Base-by-base conservation (phyloP, 805 yeast species). In the Pichia paraexigua region DNA sequence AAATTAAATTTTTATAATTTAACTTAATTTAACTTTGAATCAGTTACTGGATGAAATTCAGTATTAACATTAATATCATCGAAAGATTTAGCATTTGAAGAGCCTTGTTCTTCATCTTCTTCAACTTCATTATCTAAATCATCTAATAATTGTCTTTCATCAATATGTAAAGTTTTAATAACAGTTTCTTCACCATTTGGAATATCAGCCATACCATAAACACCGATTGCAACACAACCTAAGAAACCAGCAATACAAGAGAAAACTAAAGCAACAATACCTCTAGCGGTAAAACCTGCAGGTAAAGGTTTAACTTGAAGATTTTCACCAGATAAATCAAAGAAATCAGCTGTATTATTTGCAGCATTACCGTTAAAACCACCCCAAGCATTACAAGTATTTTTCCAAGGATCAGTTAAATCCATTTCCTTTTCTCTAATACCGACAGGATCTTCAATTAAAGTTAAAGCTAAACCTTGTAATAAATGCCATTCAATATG, bases 401-500 rank as follows among this genome's bases (percentile, higher is more conserved):
- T 72, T 53, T 65, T 71, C 71, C 79, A 85, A 67, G 76, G 75
- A 2, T 79, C 82, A 39, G 91, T 76, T 47, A 91, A 64, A 20
- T 48, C 35, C 49, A 74, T 74, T 69, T 86, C 87, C 51, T 73
- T 72, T 20, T 67, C 68, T 67, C 83, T 88, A 47, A 92, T 74
- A 51, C 76, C 75, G 12, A 67, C 59, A 28, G 99, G 99, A 51
- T 89, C 96, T 72, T 92, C 99, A 50, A 92, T 71, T 43, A 94
- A 72, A 12, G 76, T 74, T 51, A 90, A 61, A 13, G 95, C 95
- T 61, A 92, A 78, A 63, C 99, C 99, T 74, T 94, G 98, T 63
- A 83, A 78, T 75, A 92, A 78, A 73, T 94, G 99, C 99, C 99
- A 92, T 68, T 94, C 98, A 63, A 94, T 86, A 68, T 92, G 99